These are phyloP conservation scores for Eimeria maxima DNA, from an alignment of 169 alveolate genomes.

Conservation along the genomic window DNA sequence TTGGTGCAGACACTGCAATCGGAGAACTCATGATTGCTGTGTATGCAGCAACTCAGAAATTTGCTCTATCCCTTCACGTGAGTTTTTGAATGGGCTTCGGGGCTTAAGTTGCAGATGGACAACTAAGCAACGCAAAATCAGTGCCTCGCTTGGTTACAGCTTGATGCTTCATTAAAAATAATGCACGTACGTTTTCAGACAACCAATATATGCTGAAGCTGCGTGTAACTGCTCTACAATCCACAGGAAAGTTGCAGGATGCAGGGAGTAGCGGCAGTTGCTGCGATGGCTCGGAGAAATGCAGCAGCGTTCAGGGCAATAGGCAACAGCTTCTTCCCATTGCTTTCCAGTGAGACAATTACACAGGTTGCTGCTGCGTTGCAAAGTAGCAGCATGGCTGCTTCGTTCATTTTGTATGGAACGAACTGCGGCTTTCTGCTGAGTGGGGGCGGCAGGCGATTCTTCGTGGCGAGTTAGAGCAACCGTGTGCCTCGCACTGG, in stretches of 20 bases:
- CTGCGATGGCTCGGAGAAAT: constrained; percentile 74
- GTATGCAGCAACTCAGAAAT: constrained; percentile 60
- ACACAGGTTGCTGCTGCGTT: not conserved
- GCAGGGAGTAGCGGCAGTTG: constrained; percentile 69
- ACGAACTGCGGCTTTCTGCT: not conserved
- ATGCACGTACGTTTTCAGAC: not conserved
- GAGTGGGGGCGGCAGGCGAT: constrained; percentile 48
- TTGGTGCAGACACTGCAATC: constrained; percentile 15
- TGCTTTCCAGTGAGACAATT: constrained; percentile 65
- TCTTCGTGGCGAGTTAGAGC: constrained; percentile 77
- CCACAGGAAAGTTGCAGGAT: constrained; percentile 77
- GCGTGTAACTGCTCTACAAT: not conserved
- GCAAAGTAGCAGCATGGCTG: not conserved
- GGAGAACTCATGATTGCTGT: constrained; percentile 77
- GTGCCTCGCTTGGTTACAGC: not conserved
- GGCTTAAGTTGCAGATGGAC: not conserved
- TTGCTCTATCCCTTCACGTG: constrained; percentile 55
- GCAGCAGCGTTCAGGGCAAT: constrained; percentile 65
- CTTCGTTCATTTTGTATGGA: not conserved
- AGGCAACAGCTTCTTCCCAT: constrained; percentile 67
- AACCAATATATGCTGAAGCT: not conserved
- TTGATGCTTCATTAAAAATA: not conserved
- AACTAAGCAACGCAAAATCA: not conserved
- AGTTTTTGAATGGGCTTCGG: not conserved
- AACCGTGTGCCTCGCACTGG: constrained; percentile 74